Conservation (phyloP, 805 yeast genomes). For the Teunomyces stri region DNA sequence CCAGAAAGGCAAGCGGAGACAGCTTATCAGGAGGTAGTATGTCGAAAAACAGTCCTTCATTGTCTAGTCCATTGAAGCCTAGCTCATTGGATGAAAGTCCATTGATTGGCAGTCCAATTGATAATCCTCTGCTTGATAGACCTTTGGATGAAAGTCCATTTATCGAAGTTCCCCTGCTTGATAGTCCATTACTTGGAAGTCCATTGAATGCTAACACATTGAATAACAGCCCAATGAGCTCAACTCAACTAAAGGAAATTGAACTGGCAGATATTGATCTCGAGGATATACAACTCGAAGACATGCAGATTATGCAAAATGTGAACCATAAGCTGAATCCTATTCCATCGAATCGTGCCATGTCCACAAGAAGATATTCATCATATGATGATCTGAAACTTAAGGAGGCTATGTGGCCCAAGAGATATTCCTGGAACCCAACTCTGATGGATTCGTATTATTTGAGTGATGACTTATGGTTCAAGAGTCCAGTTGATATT, state of each 20-base stretch:
- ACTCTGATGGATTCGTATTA: conserved; percentile 1
- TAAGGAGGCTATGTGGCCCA: conserved; percentile 1
- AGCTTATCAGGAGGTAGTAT: not conserved
- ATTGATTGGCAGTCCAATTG: not conserved
- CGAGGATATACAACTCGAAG: not conserved
- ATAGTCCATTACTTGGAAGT: not conserved
- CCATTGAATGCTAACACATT: not conserved
- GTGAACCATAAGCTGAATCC: not conserved
- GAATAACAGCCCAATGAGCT: not conserved
- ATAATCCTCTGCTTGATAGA: not conserved
- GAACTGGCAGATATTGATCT: not conserved
- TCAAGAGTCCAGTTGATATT: conserved; percentile 2
- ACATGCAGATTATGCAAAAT: not conserved
- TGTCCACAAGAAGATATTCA: not conserved
- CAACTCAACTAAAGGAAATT: not conserved
- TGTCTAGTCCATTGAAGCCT: not conserved
- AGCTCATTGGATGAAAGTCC: not conserved
- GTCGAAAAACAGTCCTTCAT: not conserved
- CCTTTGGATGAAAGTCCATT: not conserved
- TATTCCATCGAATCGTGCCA: not conserved
- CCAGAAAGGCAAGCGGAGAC: not conserved
- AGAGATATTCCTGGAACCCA: conserved; percentile 3
- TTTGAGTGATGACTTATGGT: conserved; percentile 1
- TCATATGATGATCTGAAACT: not conserved
- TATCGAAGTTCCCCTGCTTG: not conserved